phyloP scores from a whole-genome alignment of 2,329 filamentous ascomycete genomes.

The Arthrinium puccinioides region DNA sequence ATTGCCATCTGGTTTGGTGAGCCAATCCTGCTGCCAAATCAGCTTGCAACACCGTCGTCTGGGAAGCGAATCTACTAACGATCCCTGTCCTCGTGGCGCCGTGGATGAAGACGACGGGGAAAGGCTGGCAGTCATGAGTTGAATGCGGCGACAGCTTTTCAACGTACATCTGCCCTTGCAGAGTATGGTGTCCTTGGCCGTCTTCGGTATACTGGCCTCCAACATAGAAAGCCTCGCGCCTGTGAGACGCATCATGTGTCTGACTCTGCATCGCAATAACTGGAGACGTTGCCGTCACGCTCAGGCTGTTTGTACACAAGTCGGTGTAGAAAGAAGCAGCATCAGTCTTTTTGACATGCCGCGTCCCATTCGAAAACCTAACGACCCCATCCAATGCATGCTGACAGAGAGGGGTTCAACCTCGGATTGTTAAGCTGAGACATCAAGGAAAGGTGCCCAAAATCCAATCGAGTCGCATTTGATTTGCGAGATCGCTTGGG shows the following conservation, averaged over 20 bases:
- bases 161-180: constrained; percentile 43
- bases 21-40: constrained; percentile 28
- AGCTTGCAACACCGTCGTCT: constrained; percentile 2
- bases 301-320: too few species aligned
- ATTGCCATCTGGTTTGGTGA: constrained; percentile 37
- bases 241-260: not conserved
- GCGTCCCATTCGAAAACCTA: too few species aligned
- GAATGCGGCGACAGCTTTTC: constrained; percentile 34
- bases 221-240: constrained; percentile 21
- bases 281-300: too few species aligned
- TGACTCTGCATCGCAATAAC: not conserved
- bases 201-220: constrained; percentile 27
- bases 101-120: constrained; percentile 35
- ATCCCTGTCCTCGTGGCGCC: constrained; percentile 33
- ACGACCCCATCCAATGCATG: too few species aligned
- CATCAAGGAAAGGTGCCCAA: too few species aligned
- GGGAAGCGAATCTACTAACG: constrained; percentile 16
- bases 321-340: too few species aligned
- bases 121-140: constrained; percentile 12
- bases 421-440: too few species aligned
- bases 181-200: constrained; percentile 20
- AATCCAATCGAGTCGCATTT: too few species aligned
- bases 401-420: too few species aligned
- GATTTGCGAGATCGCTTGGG: too few species aligned
- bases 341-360: too few species aligned